Evolutionary conservation across 257 asterid species (phyloP), one percentile per base, ranked within the genome.

Genomic region (Rauvolfia tetraphylla): DNA sequence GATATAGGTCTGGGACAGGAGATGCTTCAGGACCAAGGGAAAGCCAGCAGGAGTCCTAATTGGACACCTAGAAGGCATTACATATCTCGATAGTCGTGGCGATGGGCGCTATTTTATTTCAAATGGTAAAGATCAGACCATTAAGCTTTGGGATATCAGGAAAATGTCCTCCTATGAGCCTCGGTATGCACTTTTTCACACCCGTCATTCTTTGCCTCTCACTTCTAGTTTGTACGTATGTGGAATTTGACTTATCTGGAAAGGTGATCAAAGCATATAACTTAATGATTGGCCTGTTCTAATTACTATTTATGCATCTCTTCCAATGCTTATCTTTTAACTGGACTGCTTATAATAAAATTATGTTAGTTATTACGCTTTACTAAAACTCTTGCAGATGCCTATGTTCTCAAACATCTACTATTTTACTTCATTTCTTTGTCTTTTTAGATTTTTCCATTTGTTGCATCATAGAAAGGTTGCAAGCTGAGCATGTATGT

Each of bases 41-140:
- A 90, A 81, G 81, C 90, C 98, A 53, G 94, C 89, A 4, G 97
- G 98, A 71, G 81, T 86, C 81, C 85, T 91, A 27, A 80, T 79
- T 89, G 98, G 98, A 78, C 98, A 93, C 81, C 85, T 93, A 23
- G 97, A 93, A 85, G 98, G 98, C 62, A 76, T 93, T 72, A 89
- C 98, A 1, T 93, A 81, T 83, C 84, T 93, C 18, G 97, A 93
- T 72, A 88, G 87, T 78, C 96, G 94, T 25, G 91, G 96, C 79
- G 98, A 93, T 72, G 97, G 96, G 51, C 96, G 93, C 13, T 90
- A 93, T 83, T 81, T 93, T 34, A 93, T 93, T 75, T 91, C 98
- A 78, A 93, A 90, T 29, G 91, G 98, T 72, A 93, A 93, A 91
- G 98, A 93, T 82, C 97, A 91, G 83, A 59, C 89, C 63, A 89